Conservation (phyloP, 1,284 basidiomycete species). For the Leccinum insolens region DNA sequence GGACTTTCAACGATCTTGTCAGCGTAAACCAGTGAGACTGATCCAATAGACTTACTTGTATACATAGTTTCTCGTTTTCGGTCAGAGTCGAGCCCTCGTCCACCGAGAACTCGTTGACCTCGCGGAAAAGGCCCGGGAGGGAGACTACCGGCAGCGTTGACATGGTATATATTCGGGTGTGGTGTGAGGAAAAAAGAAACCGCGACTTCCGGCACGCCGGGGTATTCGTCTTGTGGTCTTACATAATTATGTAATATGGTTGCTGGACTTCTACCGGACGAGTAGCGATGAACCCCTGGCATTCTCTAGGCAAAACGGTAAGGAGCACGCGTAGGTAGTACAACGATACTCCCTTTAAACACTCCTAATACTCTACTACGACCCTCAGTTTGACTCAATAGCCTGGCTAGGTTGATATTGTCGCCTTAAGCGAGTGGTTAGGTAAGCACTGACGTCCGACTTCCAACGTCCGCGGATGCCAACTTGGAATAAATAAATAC, state of each 20-base stretch:
- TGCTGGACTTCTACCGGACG: no score
- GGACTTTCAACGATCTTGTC: background rate
- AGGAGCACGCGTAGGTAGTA: no score
- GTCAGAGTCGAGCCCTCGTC: background rate
- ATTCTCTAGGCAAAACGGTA: no score
- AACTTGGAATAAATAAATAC: background rate
- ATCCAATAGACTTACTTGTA: background rate
- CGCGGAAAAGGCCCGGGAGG: background rate
- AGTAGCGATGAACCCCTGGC: no score
- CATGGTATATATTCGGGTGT: background rate
- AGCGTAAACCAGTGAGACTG: background rate
- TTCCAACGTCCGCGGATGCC: no score
- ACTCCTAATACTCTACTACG: no score
- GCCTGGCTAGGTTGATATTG: no score
- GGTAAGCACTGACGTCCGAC: no score
- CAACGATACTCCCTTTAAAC: no score
- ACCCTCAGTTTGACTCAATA: no score
- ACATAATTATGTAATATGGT: no score
- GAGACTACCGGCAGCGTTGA: background rate
- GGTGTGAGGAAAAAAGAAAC: background rate
- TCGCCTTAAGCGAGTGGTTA: no score
- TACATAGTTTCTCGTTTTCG: background rate
- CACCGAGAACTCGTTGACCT: background rate
- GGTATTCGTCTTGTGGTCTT: background rate
- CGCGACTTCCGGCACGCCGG: background rate